Base-by-base conservation (phyloP, 2,329 filamentous ascomycete species). In the Zasmidium angulare region DNA sequence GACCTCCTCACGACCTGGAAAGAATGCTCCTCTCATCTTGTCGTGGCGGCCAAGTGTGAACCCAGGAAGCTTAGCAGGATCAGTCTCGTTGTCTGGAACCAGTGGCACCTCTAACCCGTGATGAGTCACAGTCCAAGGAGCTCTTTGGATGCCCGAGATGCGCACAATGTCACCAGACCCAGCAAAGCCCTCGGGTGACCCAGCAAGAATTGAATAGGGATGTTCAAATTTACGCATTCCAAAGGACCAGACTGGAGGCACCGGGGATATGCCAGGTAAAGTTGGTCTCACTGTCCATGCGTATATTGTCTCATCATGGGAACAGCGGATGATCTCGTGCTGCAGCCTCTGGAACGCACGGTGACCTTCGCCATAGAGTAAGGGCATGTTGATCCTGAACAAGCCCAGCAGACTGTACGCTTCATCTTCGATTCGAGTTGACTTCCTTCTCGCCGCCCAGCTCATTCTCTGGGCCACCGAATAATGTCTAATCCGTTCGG, bases 371-470 rank as follows among this genome's bases (percentile, higher is more conserved):
- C 58, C 58, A 19, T 60, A 60, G n/a, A 56, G 24, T 1, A 57
- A 7, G 1, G 54, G 20, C 74, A 81, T 78, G 29, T 76, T 72
- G 43, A 81, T 69, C 0, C 68, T 68, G 23, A 81, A 80, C 0
- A 81, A 68, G 0, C 79, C 79, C 1, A 81, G 56, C 0, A 81
- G 66, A 3, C 71, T 79, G 50, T 81, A 81, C 0, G 77, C 77
- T 19, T 70, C 68, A 40, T 81, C 79, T 50, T 81, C 78, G 0
- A 55, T 2, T 2, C 72, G 24, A 14, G 60, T 55, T 3, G 62
- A 63, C 9, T 10, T 22, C 1, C 62, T 29, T 12, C 24, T 11
- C 12, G 60, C 29, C 19, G 57, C 60, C 62, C 62, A 64, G 10
- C 36, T 54, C 54, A 64, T 56, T 14, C 31, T 29, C 40, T 57